A percentile compares a stretch with the other conserved stretches of the same genome.
Evolutionary conservation across 2,329 filamentous ascomycete species (phyloP).

Genomic region (Zymoseptoria crescenta): DNA sequence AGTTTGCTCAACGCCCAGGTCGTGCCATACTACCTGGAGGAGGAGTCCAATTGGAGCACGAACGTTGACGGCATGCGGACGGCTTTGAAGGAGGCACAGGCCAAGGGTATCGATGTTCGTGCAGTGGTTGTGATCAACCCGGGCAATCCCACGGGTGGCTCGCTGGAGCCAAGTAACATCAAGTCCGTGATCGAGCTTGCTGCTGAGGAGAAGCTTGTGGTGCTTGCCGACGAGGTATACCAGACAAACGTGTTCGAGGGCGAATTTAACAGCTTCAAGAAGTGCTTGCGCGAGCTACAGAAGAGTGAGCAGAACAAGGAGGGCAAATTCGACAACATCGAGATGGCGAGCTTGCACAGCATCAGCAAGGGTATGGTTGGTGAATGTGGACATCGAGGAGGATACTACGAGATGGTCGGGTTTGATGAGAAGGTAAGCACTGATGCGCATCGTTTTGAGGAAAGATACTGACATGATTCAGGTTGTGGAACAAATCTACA

Average conservation of each 20-base stretch:
- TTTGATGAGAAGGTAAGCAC: constrained; percentile 52
- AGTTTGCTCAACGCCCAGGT: constrained; percentile 74
- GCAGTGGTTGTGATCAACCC: constrained; percentile 97
- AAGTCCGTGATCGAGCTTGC: constrained; percentile 81
- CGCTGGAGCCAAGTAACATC: constrained; percentile 70
- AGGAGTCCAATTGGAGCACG: constrained; percentile 79
- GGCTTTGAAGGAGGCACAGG: constrained; percentile 65
- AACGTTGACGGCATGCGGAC: constrained; percentile 69
- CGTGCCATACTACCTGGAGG: constrained; percentile 91
- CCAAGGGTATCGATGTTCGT: constrained; percentile 75
- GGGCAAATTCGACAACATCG: constrained; percentile 72
- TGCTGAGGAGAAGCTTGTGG: constrained; percentile 72
- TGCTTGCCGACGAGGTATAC: constrained; percentile 96
- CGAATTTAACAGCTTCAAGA: constrained; percentile 93
- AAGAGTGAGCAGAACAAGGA: constrained; percentile 52
- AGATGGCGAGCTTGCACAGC: constrained; percentile 87
- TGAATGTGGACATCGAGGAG: constrained; percentile 94
- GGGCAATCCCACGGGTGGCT: constrained; percentile 92
- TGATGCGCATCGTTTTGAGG: neutral
- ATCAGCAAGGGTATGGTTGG: constrained; percentile 98
- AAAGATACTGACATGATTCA: constrained; percentile 35
- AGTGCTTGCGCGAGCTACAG: constrained; percentile 73
- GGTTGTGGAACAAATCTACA: constrained; percentile 93
- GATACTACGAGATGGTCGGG: constrained; percentile 92
- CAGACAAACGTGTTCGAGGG: constrained; percentile 97